These are phyloP conservation scores for Penicillium sp. DNA, from an alignment of 2,329 filamentous ascomycete genomes.

Conservation along the genomic window DNA sequence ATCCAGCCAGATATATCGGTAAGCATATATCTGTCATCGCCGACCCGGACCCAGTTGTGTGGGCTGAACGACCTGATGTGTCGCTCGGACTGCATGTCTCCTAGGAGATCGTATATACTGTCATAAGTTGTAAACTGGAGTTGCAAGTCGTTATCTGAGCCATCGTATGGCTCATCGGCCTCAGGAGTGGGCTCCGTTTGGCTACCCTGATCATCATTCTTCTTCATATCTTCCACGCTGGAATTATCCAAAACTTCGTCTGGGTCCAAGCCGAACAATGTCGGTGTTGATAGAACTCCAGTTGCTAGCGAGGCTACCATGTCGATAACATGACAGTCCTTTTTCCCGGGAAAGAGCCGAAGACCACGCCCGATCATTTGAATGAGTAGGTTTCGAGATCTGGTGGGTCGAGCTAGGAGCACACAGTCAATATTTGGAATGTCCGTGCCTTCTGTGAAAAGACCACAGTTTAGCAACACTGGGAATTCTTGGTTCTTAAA, in stretches of 20 bases:
- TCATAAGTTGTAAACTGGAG: slow-evolving; percentile 88
- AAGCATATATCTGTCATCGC: slow-evolving; percentile 69
- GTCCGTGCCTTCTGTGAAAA: slow-evolving; percentile 96
- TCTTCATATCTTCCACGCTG: slow-evolving; percentile 61
- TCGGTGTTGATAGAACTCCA: slow-evolving; percentile 86
- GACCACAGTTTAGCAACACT: slow-evolving; percentile 88
- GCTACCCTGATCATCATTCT: slow-evolving; percentile 43
- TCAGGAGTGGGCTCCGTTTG: background rate
- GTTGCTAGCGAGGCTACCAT: slow-evolving; percentile 84
- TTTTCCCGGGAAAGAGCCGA: slow-evolving; percentile 75
- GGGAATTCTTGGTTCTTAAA: slow-evolving; percentile 78
- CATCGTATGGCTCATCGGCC: slow-evolving; percentile 25
- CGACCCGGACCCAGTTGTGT: slow-evolving; percentile 79
- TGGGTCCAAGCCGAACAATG: slow-evolving; percentile 88
- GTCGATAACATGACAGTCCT: slow-evolving; percentile 91
- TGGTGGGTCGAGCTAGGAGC: slow-evolving; percentile 80
- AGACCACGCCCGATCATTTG: slow-evolving; percentile 98
- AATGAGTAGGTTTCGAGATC: slow-evolving; percentile 86
- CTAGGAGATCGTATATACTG: slow-evolving; percentile 85
- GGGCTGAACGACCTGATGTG: slow-evolving; percentile 75
- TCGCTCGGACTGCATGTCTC: slow-evolving; percentile 73
- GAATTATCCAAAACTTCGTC: slow-evolving; percentile 70
- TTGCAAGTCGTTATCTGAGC: slow-evolving; percentile 41
- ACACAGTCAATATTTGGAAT: slow-evolving; percentile 97
- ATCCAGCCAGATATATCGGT: slow-evolving; percentile 63